Conservation (phyloP, 257 asterid genomes). For the Marsdenia floribunda region DNA sequence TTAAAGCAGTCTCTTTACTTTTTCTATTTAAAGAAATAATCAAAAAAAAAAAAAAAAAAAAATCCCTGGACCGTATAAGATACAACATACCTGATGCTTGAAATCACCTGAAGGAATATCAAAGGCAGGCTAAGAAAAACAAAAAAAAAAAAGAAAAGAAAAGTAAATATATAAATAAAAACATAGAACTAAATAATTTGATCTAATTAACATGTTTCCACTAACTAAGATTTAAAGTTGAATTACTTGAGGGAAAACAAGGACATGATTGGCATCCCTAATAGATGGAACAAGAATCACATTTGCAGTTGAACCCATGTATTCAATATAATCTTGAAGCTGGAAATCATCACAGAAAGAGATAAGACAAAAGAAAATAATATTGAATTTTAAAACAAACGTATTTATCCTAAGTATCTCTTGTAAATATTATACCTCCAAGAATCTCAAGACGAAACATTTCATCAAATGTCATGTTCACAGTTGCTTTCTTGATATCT, state of each 20-base stretch:
- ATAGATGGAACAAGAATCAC: conserved; percentile 85
- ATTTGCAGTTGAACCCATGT: conserved; percentile 74
- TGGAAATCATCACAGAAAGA: conserved; percentile 26
- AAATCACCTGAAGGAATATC: conserved; percentile 44
- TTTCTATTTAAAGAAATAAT: not conserved
- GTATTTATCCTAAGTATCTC: not conserved
- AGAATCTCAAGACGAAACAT: conserved; percentile 68
- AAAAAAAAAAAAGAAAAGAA: conserved; percentile 38
- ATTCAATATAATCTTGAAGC: conserved; percentile 95
- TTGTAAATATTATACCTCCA: conserved; percentile 43
- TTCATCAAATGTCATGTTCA: conserved; percentile 64
- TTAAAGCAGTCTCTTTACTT: not conserved
- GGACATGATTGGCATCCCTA: conserved; percentile 94
- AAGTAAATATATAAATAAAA: conserved; percentile 10
- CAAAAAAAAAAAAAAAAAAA: too few species aligned
- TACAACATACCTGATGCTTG: conserved; percentile 60
- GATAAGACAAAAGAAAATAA: conserved; percentile 8
- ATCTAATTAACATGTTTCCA: conserved; percentile 10
- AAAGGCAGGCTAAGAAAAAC: conserved; percentile 77
- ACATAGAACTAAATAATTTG: conserved; percentile 16
- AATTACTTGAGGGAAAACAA: conserved; percentile 85
- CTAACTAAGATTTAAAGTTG: conserved; percentile 10
- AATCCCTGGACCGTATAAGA: conserved; percentile 6
- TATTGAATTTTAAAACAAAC: not conserved
- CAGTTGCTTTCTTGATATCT: conserved; percentile 62